phyloP scores from a whole-genome alignment of 371 early-diverging fungal species.

The Rhizopus arrhizus region DNA sequence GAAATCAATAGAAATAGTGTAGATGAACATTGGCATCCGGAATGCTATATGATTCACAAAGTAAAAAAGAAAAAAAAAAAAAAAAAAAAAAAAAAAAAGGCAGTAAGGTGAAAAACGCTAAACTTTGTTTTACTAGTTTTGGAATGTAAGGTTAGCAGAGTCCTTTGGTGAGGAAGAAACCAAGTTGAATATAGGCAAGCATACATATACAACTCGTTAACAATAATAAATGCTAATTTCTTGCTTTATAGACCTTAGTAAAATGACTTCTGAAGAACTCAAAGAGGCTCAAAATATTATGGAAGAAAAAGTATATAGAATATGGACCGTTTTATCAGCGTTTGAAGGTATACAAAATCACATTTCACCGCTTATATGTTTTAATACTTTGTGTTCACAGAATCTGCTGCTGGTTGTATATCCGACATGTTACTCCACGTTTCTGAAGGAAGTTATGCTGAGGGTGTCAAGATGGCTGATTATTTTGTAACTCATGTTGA shows the following conservation, averaged over 20 bases:
- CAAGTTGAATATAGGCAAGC: slow-evolving; percentile 17
- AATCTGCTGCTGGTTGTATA: slow-evolving; percentile 95
- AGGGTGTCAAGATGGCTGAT: slow-evolving; percentile 88
- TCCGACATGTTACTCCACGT: slow-evolving; percentile 95
- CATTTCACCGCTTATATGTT: background rate
- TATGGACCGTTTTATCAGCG: slow-evolving; percentile 90
- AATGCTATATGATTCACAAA: slow-evolving; percentile 98
- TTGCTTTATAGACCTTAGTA: slow-evolving; percentile 21
- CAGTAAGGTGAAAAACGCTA: background rate
- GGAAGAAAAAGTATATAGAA: slow-evolving; percentile 89
- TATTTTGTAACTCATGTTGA: slow-evolving; percentile 93
- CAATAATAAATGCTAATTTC: background rate
- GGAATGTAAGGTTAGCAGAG: slow-evolving; percentile 75
- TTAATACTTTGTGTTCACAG: slow-evolving; percentile 33
- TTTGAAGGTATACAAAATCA: slow-evolving; percentile 69
- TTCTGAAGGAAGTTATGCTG: slow-evolving; percentile 79
- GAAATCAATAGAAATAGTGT: slow-evolving; percentile 82
- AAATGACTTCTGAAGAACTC: slow-evolving; percentile 51
- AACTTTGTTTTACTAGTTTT: slow-evolving; percentile 55
- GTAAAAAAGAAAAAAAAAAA: slow-evolving; percentile 9
- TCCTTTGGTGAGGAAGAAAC: slow-evolving; percentile 25
- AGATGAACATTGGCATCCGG: slow-evolving; percentile 96
- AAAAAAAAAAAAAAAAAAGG: background rate
- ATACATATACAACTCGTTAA: background rate
- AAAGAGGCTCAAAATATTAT: slow-evolving; percentile 61